phyloP scores from a whole-genome alignment of 2,329 filamentous ascomycete species.

The Colletotrichum tropicicola region DNA sequence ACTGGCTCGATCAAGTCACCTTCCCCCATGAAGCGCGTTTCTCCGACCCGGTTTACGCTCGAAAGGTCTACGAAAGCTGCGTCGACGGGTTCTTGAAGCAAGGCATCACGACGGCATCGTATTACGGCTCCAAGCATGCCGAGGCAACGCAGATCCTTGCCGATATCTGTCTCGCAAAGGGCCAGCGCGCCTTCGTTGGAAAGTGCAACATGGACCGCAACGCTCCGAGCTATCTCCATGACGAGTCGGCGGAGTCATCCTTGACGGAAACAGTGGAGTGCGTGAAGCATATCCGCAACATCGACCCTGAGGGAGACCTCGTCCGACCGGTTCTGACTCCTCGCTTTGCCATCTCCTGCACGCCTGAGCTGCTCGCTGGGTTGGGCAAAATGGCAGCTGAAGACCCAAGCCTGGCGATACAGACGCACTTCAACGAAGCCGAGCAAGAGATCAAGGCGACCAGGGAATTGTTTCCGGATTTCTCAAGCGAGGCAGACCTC shows the following conservation, averaged over 20 bases:
- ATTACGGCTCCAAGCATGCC: slow-evolving; percentile 66
- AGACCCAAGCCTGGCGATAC: slow-evolving; percentile 62
- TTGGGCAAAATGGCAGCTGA: slow-evolving; percentile 61
- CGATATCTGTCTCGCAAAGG: slow-evolving; percentile 58
- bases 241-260: slow-evolving; percentile 55
- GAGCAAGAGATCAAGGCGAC: slow-evolving; percentile 67
- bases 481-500: slow-evolving; percentile 65
- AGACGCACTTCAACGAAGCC: slow-evolving; percentile 75
- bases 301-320: slow-evolving; percentile 54
- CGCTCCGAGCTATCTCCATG: slow-evolving; percentile 62
- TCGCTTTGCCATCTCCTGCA: slow-evolving; percentile 70
- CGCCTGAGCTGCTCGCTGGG: slow-evolving; percentile 59
- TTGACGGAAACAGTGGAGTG: slow-evolving; percentile 58
- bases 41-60: slow-evolving; percentile 60
- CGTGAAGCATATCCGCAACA: slow-evolving; percentile 53
- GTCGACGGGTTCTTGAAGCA: slow-evolving; percentile 68
- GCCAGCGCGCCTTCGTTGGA: slow-evolving; percentile 68
- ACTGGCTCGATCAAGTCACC: slow-evolving; percentile 72
- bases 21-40: slow-evolving; percentile 73
- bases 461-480: slow-evolving; percentile 62
- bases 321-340: slow-evolving; percentile 64
- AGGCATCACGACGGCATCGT: slow-evolving; percentile 69
- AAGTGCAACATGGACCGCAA: slow-evolving; percentile 72
- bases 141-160: slow-evolving; percentile 66
- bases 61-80: slow-evolving; percentile 57